These are phyloP conservation scores for Parachaetomium inaequale DNA, from an alignment of 495 filamentous ascomycete species.

Conservation along the genomic window DNA sequence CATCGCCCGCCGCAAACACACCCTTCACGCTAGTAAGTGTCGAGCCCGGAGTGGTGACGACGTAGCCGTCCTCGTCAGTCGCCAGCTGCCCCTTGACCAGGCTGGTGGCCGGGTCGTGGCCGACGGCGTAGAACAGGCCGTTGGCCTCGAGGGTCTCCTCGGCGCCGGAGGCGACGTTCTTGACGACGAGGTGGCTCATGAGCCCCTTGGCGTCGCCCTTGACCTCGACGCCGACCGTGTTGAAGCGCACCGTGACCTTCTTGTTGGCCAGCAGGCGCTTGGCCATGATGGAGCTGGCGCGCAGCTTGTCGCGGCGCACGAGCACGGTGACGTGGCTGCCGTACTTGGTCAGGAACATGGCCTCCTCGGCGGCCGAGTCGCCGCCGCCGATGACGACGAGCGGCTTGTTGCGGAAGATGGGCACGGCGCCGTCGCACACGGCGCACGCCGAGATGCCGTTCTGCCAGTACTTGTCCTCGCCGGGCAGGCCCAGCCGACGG, in stretches of 20 bases:
- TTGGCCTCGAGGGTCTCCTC: slow-evolving; percentile 80
- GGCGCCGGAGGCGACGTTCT: slow-evolving; percentile 72
- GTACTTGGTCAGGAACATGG: slow-evolving; percentile 96
- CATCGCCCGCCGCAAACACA: slow-evolving; percentile 95
- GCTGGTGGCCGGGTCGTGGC: slow-evolving; percentile 87
- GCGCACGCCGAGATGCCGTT: slow-evolving; percentile 94
- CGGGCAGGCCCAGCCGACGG: slow-evolving; percentile 72
- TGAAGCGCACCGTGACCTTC: slow-evolving; percentile 85
- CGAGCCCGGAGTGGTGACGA: slow-evolving; percentile 84
- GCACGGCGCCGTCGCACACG: slow-evolving; percentile 95
- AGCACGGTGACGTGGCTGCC: slow-evolving; percentile 90
- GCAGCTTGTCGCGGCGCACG: slow-evolving; percentile 78
- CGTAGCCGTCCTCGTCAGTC: slow-evolving; percentile 80
- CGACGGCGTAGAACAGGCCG: slow-evolving; percentile 96
- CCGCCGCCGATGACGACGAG: slow-evolving; percentile 95
- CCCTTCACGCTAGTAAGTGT: slow-evolving; percentile 84
- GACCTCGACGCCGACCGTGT: slow-evolving; percentile 74
- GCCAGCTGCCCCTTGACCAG: slow-evolving; percentile 85
- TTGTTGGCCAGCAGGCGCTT: slow-evolving; percentile 74
- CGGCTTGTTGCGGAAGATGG: slow-evolving; percentile 94
- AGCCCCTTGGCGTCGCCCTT: slow-evolving; percentile 79
- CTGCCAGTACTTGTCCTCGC: slow-evolving; percentile 95
- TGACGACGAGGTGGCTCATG: slow-evolving; percentile 80
- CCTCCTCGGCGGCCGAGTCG: slow-evolving; percentile 96
- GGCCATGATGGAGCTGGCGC: slow-evolving; percentile 89